A percentile compares a stretch with the other conserved stretches of the same genome.
These are phyloP conservation scores for Periconia digitata DNA, from an alignment of 2,329 filamentous ascomycete genomes.

Conservation along the genomic window DNA sequence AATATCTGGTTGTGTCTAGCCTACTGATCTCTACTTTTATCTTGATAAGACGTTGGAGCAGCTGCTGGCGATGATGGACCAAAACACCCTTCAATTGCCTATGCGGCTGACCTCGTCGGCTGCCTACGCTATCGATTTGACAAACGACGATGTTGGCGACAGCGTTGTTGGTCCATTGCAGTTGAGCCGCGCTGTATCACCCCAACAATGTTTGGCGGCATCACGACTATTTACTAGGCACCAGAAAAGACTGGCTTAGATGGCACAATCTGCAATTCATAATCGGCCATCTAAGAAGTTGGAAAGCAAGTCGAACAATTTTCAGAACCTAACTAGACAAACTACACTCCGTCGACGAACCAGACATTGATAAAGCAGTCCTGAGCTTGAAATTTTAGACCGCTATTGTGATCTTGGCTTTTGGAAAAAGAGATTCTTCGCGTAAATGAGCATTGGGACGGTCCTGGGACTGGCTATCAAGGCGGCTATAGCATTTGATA, in stretches of 20 bases:
- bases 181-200: neutral
- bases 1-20: too few relatives aligned
- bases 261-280: neutral
- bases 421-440: slow-evolving; percentile 7
- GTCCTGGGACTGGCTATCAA: neutral
- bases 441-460: slow-evolving; percentile 2
- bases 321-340: neutral
- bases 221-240: neutral
- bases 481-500: slow-evolving; percentile 1
- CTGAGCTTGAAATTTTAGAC: neutral
- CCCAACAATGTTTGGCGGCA: neutral
- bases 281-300: neutral
- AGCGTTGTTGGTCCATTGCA: neutral
- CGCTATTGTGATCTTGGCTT: neutral
- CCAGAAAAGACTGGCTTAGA: neutral
- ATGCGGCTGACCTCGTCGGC: neutral
- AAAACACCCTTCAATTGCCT: neutral
- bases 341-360: neutral
- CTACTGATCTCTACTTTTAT: too few relatives aligned
- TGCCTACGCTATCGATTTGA: neutral
- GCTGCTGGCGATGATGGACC: neutral
- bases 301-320: neutral
- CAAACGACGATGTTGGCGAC: neutral
- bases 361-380: neutral
- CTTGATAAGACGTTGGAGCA: too few relatives aligned